phyloP scores from a whole-genome alignment of 441 rosid genomes.

The Syzygium malaccense region DNA sequence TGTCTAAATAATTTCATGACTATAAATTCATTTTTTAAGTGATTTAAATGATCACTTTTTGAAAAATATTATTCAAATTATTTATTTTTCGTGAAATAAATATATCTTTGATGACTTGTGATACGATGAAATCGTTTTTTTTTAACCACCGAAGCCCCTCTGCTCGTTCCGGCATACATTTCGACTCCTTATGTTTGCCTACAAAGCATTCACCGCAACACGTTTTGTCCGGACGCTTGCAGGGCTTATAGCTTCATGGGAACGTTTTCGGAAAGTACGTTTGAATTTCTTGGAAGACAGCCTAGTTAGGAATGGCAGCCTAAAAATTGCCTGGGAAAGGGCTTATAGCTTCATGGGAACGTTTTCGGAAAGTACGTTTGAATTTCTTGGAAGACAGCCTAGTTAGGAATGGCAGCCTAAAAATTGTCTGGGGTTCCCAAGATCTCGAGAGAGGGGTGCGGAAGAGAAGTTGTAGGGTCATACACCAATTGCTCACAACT shows the following conservation, averaged over 20 bases:
- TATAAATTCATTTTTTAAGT: too few relatives aligned
- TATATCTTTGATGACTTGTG: not conserved
- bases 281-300: not conserved
- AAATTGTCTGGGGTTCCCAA: not conserved
- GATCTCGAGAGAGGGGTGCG: too few relatives aligned
- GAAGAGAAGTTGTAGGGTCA: not conserved
- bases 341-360: not conserved
- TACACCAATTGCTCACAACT: not conserved
- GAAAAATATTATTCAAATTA: too few relatives aligned
- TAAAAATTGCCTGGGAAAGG: not conserved
- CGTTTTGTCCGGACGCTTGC: not conserved
- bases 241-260: not conserved
- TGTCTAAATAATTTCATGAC: too few relatives aligned
- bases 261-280: not conserved
- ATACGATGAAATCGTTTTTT: not conserved
- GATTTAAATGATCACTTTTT: too few relatives aligned
- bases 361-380: not conserved
- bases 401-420: not conserved
- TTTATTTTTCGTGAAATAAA: too few relatives aligned
- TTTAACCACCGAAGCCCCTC: not conserved
- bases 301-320: not conserved
- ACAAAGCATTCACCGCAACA: not conserved
- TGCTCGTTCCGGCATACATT: not conserved
- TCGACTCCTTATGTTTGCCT: not conserved
- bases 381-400: not conserved